Percentiles rank a stretch among this genome's conserved stretches.
phyloP scores from a whole-genome alignment of 2,329 filamentous ascomycete species.

The Neofusicoccum sp. region DNA sequence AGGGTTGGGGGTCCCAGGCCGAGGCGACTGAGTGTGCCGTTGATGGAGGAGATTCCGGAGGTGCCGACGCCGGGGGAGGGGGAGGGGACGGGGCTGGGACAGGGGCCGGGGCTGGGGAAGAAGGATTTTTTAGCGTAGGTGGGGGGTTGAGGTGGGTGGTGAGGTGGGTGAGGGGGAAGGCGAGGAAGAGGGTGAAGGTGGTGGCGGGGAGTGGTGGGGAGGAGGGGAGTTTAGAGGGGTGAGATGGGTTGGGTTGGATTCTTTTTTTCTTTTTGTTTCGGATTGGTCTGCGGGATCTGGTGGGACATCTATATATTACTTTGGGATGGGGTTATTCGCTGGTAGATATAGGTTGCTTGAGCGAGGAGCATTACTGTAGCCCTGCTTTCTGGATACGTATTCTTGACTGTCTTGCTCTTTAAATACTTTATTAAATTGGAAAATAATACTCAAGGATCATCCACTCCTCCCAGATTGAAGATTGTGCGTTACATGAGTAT shows the following conservation, averaged over 20 bases:
- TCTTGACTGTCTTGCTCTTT: too few species aligned
- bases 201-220: background rate
- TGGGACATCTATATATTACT: too few species aligned
- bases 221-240: background rate
- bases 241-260: background rate
- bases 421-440: too few species aligned
- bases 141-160: conserved; percentile 9
- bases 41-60: conserved; percentile 11
- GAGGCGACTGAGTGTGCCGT: background rate
- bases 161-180: background rate
- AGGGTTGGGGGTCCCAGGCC: background rate
- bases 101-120: background rate
- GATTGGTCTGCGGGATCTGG: background rate
- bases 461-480: too few species aligned
- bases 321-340: too few species aligned
- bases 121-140: conserved; percentile 16
- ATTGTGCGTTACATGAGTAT: too few species aligned
- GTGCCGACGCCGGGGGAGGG: conserved; percentile 10
- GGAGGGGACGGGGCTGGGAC: background rate
- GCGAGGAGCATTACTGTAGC: too few species aligned
- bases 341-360: too few species aligned
- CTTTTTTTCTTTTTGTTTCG: background rate
- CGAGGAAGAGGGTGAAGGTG: background rate
- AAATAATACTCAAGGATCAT: too few species aligned
- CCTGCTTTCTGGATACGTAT: too few species aligned